A percentile compares a stretch with the other conserved stretches of the same genome.
These are phyloP conservation scores for Chaetothyriales sp. DNA, from an alignment of 2,329 filamentous ascomycete species.

Conservation along the genomic window DNA sequence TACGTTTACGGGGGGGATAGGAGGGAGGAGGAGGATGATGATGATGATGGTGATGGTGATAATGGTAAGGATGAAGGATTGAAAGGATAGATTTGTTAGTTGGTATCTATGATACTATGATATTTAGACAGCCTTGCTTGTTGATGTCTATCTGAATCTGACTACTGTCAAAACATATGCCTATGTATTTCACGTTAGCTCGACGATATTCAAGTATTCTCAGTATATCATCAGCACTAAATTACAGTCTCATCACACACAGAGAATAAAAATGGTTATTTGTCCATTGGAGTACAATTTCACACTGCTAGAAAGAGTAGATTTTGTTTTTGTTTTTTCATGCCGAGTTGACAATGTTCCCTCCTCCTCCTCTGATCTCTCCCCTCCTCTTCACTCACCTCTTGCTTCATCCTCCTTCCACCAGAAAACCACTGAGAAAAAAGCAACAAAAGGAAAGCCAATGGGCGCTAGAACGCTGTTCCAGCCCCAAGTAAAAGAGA, in stretches of 20 bases:
- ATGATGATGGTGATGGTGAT: too few relatives aligned
- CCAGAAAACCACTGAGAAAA: background rate
- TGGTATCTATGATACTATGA: too few relatives aligned
- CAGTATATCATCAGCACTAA: too few relatives aligned
- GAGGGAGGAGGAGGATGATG: background rate
- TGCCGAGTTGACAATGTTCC: background rate
- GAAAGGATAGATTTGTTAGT: too few relatives aligned
- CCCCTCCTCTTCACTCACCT: background rate
- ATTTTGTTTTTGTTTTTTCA: background rate
- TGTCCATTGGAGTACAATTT: background rate
- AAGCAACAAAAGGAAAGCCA: background rate
- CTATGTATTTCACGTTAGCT: too few relatives aligned
- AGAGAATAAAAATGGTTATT: background rate
- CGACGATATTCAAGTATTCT: too few relatives aligned
- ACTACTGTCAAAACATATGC: too few relatives aligned
- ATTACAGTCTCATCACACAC: background rate
- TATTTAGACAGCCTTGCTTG: too few relatives aligned
- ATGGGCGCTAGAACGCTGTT: background rate
- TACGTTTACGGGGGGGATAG: constrained; percentile 11
- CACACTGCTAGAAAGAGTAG: background rate
- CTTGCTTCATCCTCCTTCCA: background rate
- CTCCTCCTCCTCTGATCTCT: background rate
- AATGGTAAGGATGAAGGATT: too few relatives aligned
- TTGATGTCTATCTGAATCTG: too few relatives aligned
- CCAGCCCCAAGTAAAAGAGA: background rate